Evolutionary conservation across 805 yeast genomes (phyloP).

Genomic region (Metschnikowia orientalis): DNA sequence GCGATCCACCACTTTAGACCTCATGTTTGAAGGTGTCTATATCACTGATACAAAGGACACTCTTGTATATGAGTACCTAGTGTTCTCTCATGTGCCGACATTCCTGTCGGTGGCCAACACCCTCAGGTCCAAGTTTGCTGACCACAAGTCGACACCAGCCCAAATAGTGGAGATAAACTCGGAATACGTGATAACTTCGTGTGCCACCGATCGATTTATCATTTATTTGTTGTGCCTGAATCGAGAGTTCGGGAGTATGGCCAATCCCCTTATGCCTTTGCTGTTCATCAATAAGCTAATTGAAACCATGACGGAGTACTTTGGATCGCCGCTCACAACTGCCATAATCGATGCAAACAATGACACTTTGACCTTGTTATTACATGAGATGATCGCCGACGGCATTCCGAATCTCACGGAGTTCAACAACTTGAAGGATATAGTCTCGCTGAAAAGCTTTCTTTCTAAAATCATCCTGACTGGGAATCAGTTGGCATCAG

Average conservation of each 20-base stretch:
- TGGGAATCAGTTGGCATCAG: conserved; percentile 31
- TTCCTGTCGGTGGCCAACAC: conserved; percentile 25
- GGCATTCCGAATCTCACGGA: conserved; percentile 74
- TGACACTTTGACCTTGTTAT: conserved; percentile 64
- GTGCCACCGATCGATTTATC: conserved; percentile 20
- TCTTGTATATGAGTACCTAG: conserved; percentile 35
- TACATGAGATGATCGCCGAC: conserved; percentile 75
- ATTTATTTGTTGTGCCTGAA: conserved; percentile 27
- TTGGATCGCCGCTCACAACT: conserved; percentile 50
- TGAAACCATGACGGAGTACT: conserved; percentile 53
- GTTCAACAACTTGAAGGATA: conserved; percentile 60
- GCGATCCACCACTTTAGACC: neutral
- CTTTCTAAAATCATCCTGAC: conserved; percentile 47
- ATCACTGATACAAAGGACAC: conserved; percentile 34
- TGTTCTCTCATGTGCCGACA: conserved; percentile 28
- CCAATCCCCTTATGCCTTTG: conserved; percentile 53
- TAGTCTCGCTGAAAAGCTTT: conserved; percentile 62
- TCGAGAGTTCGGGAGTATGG: conserved; percentile 7
- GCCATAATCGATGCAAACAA: conserved; percentile 61
- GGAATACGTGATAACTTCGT: conserved; percentile 26
- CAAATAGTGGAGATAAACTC: conserved; percentile 29
- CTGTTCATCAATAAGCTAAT: conserved; percentile 49
- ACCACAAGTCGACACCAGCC: conserved; percentile 7
- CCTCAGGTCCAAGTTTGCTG: conserved; percentile 13
- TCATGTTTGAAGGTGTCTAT: conserved; percentile 41